Evolutionary conservation across 495 filamentous ascomycete species (phyloP).

Genomic region (Penicillium macrosclerotiorum): DNA sequence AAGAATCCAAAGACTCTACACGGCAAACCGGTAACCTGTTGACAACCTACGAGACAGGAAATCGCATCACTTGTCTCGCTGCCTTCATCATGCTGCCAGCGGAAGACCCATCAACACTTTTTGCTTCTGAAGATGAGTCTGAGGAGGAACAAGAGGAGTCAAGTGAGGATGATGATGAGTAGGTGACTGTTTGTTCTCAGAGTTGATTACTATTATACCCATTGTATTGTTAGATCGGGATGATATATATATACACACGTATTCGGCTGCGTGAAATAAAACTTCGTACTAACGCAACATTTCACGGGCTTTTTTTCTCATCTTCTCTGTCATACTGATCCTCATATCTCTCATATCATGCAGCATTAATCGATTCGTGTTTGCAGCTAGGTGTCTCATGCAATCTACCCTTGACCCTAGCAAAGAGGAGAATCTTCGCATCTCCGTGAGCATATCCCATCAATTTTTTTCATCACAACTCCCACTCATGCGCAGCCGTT

Average conservation of each 20-base stretch:
- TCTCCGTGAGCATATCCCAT: no score
- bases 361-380: no score
- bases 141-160: slow-evolving; percentile 44
- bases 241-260: no score
- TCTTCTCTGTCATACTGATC: no score
- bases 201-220: slow-evolving; percentile 23
- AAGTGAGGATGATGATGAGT: slow-evolving; percentile 48
- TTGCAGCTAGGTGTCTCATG: no score
- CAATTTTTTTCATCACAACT: no score
- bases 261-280: slow-evolving; percentile 4
- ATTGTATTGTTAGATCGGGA: slow-evolving; percentile 22
- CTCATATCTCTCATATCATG: no score
- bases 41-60: slow-evolving; percentile 77
- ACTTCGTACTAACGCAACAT: slow-evolving; percentile 1
- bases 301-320: neutral
- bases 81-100: slow-evolving; percentile 74
- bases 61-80: slow-evolving; percentile 84
- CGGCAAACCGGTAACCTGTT: slow-evolving; percentile 68
- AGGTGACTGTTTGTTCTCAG: slow-evolving; percentile 8
- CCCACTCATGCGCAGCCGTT: no score
- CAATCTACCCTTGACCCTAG: no score
- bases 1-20: slow-evolving; percentile 36
- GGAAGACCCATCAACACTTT: slow-evolving; percentile 32
- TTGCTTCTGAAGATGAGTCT: slow-evolving; percentile 31
- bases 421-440: no score